Base-by-base conservation (phyloP, 495 filamentous ascomycete species). In the Xylaria bambusicola region DNA sequence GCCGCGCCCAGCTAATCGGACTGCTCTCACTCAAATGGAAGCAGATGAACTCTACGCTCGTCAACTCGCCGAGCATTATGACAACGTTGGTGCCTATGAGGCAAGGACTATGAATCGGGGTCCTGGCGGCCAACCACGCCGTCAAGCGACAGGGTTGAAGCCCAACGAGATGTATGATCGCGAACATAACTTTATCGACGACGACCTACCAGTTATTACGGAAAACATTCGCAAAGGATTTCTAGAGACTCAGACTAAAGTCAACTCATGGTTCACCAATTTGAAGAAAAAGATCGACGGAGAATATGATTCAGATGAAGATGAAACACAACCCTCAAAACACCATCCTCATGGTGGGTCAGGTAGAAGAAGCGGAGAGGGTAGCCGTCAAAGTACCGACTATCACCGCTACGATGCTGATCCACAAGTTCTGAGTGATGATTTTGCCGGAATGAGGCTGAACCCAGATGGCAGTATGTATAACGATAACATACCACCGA, bases 181-280 rank as follows among this genome's bases (percentile, higher is more conserved):
- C 35, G 82, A 85, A 61, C 91, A 88, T 66, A 96, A 84, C 76
- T 97, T 97, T 69, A 85, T 98, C 70, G 93, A 98, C 71, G 94
- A 98, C 67, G 94, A 98, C 64, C 81, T 98, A 44, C 94, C 94
- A 2, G 86, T 93, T 47, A 97, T 98, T 71, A 88, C 86, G 58
- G 91, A 96, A 67, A 97, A 95, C 62, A 84, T 98, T 62, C 89
- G 86, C 65, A 96, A 98, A 75, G 94, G 94, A 1, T 98, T 98
- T 75, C 56, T 94, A 38, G 92, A 98, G 61, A 98, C 94, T 21
- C 94, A 98, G 77, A 84, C 82, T 12, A 96, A 88, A 68, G 90
- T 98, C 68, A 98, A 95, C 76, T 80, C 84, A 46, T 98, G 93
- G 93, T 88, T 98, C 48, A 87, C 84, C 45, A 91, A 86, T 63